A percentile compares a stretch with the other conserved stretches of the same genome.
These are phyloP conservation scores for Phytophthora parvispora DNA, from an alignment of 352 stramenopile species.

Conservation along the genomic window DNA sequence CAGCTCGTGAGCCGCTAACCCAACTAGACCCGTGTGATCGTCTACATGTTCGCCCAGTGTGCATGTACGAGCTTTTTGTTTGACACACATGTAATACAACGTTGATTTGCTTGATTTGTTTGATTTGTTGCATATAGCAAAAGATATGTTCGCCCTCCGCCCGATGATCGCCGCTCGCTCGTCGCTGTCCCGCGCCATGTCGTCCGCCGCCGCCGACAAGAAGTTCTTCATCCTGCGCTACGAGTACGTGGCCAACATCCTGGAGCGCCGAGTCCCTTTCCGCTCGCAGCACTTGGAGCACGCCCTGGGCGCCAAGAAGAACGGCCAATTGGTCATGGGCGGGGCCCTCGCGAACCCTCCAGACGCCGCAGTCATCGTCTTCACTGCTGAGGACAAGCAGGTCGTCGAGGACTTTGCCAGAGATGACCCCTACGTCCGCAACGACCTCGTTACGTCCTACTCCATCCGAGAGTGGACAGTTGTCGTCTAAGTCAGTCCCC, in stretches of 20 bases:
- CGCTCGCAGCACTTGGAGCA: constrained; percentile 70
- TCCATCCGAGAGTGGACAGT: constrained; percentile 83
- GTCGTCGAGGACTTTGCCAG: constrained; percentile 75
- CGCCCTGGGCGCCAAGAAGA: constrained; percentile 57
- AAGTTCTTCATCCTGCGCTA: constrained; percentile 83
- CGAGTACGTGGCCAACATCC: constrained; percentile 80
- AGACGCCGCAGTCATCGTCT: constrained; percentile 73
- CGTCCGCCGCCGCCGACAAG: constrained; percentile 47
- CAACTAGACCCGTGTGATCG: not conserved
- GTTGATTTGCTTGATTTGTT: too few relatives aligned
- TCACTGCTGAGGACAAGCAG: constrained; percentile 63
- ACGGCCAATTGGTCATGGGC: constrained; percentile 74
- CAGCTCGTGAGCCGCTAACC: constrained; percentile 41
- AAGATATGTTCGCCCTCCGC: constrained; percentile 29
- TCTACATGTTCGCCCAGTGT: too few relatives aligned
- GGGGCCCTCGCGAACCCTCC: constrained; percentile 75
- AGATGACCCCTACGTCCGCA: constrained; percentile 77
- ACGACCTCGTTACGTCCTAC: constrained; percentile 75
- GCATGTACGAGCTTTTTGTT: too few relatives aligned
- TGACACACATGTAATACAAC: too few relatives aligned
- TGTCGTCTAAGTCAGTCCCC: constrained; percentile 53
- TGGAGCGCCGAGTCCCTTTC: constrained; percentile 78
- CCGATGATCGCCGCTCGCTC: constrained; percentile 17
- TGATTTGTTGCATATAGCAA: too few relatives aligned
- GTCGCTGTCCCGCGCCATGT: constrained; percentile 42